Conservation (phyloP, 1,284 basidiomycete genomes). For the Irpex lacteus region DNA sequence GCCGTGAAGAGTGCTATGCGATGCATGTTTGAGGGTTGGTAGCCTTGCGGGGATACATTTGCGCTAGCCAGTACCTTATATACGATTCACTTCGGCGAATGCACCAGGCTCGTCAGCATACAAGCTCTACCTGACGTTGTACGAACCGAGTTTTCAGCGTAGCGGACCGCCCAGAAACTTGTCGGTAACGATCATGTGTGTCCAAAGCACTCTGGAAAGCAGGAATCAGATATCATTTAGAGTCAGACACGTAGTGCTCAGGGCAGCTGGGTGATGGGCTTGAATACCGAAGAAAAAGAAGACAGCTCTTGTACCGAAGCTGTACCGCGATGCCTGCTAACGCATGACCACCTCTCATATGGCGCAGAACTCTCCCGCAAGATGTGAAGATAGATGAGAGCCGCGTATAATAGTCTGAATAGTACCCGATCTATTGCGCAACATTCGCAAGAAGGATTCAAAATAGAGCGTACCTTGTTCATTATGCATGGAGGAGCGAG, state of each 20-base stretch:
- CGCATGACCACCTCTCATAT: not conserved
- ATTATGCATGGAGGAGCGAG: no score
- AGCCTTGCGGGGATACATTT: not conserved
- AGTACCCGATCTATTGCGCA: no score
- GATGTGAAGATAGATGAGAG: not conserved
- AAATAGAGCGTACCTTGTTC: no score
- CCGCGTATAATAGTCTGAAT: not conserved
- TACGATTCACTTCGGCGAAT: not conserved
- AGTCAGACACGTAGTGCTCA: not conserved
- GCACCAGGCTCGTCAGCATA: not conserved
- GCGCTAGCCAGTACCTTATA: not conserved
- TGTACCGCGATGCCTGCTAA: conserved; percentile 6
- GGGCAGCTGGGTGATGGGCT: not conserved
- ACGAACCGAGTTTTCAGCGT: conserved; percentile 9
- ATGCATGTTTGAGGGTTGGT: not conserved
- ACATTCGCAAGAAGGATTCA: no score
- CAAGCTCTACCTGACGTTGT: not conserved
- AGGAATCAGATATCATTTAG: not conserved
- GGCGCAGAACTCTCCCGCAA: not conserved
- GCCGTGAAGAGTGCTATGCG: conserved; percentile 3
- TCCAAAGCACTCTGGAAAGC: not conserved
- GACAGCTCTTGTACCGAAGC: conserved; percentile 5
- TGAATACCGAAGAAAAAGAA: conserved; percentile 7
- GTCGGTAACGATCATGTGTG: not conserved
- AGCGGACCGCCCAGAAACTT: not conserved